Percentiles rank a stretch among this genome's conserved stretches.
These are phyloP conservation scores for Abrus pulchellus DNA, from an alignment of 306 rosid genomes.

Conservation along the genomic window DNA sequence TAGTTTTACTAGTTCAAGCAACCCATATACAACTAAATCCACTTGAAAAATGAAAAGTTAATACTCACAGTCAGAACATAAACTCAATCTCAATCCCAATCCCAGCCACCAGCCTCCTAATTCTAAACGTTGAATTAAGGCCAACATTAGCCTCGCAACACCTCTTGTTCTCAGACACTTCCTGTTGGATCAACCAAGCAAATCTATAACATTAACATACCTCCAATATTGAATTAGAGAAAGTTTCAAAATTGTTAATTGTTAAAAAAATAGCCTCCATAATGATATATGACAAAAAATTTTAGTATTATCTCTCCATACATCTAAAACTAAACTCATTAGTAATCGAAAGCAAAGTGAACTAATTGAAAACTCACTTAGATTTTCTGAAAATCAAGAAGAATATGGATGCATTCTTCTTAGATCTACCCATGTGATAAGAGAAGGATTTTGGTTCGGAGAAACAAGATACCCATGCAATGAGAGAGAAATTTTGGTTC, in stretches of 20 bases:
- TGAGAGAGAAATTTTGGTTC: too few species aligned
- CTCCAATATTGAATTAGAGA: constrained; percentile 80
- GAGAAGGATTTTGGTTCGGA: too few species aligned
- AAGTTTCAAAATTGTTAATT: constrained; percentile 27
- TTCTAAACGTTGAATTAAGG: constrained; percentile 77
- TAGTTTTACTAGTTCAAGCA: not conserved
- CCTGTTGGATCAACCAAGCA: constrained; percentile 58
- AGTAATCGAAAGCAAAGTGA: too few species aligned
- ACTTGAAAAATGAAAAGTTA: constrained; percentile 24
- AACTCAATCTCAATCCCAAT: constrained; percentile 88
- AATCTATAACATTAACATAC: constrained; percentile 63
- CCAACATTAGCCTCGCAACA: constrained; percentile 95
- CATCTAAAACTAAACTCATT: not conserved
- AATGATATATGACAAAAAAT: not conserved
- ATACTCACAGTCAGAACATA: constrained; percentile 78
- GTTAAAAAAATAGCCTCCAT: not conserved
- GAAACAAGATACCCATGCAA: too few species aligned
- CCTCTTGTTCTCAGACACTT: constrained; percentile 95
- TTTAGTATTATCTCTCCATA: not conserved
- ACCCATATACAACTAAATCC: constrained; percentile 22
- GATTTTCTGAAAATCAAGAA: too few species aligned
- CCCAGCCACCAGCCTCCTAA: constrained; percentile 92
- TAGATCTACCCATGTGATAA: too few species aligned
- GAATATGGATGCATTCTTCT: too few species aligned
- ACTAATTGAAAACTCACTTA: too few species aligned